Base-by-base conservation (phyloP, 371 early-diverging fungal genomes). In the Apophysomyces variabilis region DNA sequence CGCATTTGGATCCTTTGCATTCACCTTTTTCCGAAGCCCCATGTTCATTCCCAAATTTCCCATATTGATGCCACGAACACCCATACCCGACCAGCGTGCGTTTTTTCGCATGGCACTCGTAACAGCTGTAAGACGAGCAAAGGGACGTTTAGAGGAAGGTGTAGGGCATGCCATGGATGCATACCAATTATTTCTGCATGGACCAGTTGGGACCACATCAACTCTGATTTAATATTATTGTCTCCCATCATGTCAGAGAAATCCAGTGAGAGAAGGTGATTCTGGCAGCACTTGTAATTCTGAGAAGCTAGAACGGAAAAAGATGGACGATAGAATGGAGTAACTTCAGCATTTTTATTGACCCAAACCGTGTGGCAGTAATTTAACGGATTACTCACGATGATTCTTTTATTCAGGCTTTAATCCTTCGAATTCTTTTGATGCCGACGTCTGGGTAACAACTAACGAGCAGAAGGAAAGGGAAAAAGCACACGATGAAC, bases 101-200 rank as follows among this genome's bases (percentile, higher is more conserved):
- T 92, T 93, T 78, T 91, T 91, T n/a, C 93, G 85, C 93, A 95
- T 93, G 38, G 90, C 89, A 68, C 85, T 88, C 16, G 90, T 90
- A 46, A 95, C 93, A 66, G 84, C 83, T 63, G 35, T 16, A 18
- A 56, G 11, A 47, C 54, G 54, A 50, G 26, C 11, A 46, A 36
- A 59, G 18, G 4, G 41, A 12, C 38, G 18, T 26, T 38, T 47
- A 43, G 11, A 44, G 21, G 5, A 18, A 13, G 47, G 9, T 16
- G 47, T 9, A 32, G 46, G 36, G 32, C 32, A 47, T n/a, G 43
- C 12, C 43, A 14, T 43, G 9, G 9, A 18, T 47, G 39, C 43
- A 50, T 82, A 79, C 80, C 85, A 62, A 88, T 89, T 57, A 93
- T 91, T 76, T 95, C 95, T 12, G 90, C 85, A 78, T 92, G 88